phyloP scores from a whole-genome alignment of 2,329 filamentous ascomycete genomes.

The Stachybotrys echinatus region DNA sequence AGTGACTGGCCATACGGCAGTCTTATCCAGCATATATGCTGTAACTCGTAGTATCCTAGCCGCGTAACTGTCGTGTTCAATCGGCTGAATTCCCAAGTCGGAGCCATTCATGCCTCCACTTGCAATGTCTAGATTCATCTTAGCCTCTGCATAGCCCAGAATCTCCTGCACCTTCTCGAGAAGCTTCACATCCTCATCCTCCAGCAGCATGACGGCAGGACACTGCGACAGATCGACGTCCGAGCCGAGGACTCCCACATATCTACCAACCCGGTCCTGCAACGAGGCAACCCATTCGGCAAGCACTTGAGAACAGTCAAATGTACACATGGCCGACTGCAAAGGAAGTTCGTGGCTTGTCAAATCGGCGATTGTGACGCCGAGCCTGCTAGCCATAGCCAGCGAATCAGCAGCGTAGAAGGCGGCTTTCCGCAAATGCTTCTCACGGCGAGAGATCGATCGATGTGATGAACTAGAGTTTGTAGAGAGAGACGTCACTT shows the following conservation, averaged over 20 bases:
- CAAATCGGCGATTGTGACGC: constrained; percentile 79
- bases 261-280: constrained; percentile 88
- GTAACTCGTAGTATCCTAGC: constrained; percentile 80
- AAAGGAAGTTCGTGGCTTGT: constrained; percentile 80
- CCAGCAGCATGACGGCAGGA: constrained; percentile 82
- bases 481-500: constrained; percentile 10
- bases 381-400: constrained; percentile 79
- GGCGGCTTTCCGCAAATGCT: constrained; percentile 86
- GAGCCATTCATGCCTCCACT: constrained; percentile 45
- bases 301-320: constrained; percentile 90
- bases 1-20: constrained; percentile 79
- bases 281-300: constrained; percentile 92
- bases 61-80: constrained; percentile 69
- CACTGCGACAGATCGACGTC: constrained; percentile 77
- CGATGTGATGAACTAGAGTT: constrained; percentile 20
- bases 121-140: constrained; percentile 58
- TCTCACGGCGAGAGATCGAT: constrained; percentile 68
- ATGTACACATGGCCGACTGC: constrained; percentile 85
- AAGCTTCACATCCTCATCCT: constrained; percentile 86
- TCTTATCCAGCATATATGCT: constrained; percentile 81
- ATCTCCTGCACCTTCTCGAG: constrained; percentile 79
- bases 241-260: constrained; percentile 79
- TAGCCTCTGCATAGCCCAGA: constrained; percentile 69
- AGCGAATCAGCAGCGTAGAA: constrained; percentile 92
- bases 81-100: constrained; percentile 47